Evolutionary conservation across 345 rosid genomes (phyloP).

Genomic region (Hevea brasiliensis): DNA sequence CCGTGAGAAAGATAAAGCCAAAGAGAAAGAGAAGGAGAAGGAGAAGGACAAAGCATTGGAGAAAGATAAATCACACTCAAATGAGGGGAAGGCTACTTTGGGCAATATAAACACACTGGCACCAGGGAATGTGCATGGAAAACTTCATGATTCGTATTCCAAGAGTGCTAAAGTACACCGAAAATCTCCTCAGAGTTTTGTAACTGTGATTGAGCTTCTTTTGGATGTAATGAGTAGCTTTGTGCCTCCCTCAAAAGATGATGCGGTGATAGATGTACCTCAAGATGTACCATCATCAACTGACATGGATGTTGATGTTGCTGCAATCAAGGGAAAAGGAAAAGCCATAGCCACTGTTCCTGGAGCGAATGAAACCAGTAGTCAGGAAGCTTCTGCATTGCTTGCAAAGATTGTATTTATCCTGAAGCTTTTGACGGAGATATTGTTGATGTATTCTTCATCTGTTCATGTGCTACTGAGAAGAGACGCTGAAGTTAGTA

Average conservation of each 20-base stretch:
- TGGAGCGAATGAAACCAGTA: constrained; percentile 52
- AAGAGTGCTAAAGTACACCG: constrained; percentile 72
- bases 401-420: constrained; percentile 84
- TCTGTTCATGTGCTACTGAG: constrained; percentile 80
- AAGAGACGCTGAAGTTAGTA: constrained; percentile 69
- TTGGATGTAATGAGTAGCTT: constrained; percentile 66
- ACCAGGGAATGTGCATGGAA: constrained; percentile 50
- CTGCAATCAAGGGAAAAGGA: constrained; percentile 77
- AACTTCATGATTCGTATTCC: constrained; percentile 49
- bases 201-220: constrained; percentile 81
- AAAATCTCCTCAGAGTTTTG: constrained; percentile 78
- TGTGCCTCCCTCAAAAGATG: constrained; percentile 64
- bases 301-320: constrained; percentile 91
- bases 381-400: constrained; percentile 65
- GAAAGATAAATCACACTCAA: constrained; percentile 52
- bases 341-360: constrained; percentile 68
- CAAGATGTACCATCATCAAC: constrained; percentile 46
- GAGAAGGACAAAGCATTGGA: constrained; percentile 49
- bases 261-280: constrained; percentile 30
- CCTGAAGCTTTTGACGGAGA: constrained; percentile 90
- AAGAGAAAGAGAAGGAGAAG: constrained; percentile 69
- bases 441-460: constrained; percentile 75
- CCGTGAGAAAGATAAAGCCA: constrained; percentile 74
- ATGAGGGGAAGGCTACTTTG: constrained; percentile 62
- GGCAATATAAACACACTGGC: constrained; percentile 34